Percentiles rank a stretch among this genome's conserved stretches.
Conservation (phyloP, 371 early-diverging fungal species). For the Phascolomyces articulosus region DNA sequence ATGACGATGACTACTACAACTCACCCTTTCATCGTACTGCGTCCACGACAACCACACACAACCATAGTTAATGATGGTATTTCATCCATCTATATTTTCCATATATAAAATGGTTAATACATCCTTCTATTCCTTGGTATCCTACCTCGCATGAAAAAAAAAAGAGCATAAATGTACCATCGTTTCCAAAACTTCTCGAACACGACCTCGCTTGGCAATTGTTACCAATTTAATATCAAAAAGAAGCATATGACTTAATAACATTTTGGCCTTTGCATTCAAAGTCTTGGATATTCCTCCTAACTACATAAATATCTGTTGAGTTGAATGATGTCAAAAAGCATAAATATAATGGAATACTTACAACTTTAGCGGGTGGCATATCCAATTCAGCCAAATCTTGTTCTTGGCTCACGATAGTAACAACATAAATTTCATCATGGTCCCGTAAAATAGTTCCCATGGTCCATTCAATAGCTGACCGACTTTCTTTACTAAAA, state of each 20-base stretch:
- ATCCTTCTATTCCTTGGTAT: too few relatives aligned
- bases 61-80: constrained; percentile 57
- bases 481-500: constrained; percentile 45
- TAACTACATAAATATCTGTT: constrained; percentile 20
- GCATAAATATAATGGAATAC: too few relatives aligned
- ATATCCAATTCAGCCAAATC: constrained; percentile 20
- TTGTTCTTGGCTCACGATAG: constrained; percentile 51
- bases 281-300: constrained; percentile 30
- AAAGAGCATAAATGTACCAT: constrained; percentile 16
- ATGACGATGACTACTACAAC: too few relatives aligned
- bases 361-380: constrained; percentile 17
- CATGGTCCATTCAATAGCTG: constrained; percentile 60
- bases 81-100: constrained; percentile 41
- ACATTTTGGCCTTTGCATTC: constrained; percentile 32
- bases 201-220: constrained; percentile 52
- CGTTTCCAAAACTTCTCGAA: constrained; percentile 48
- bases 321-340: too few relatives aligned
- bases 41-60: constrained; percentile 62
- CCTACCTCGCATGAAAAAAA: too few relatives aligned
- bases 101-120: too few relatives aligned
- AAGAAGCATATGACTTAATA: constrained; percentile 40
- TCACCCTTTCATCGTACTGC: constrained; percentile 61
- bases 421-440: constrained; percentile 55
- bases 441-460: constrained; percentile 61
- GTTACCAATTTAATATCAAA: constrained; percentile 53